Conservation (phyloP, 352 stramenopile genomes). For the Phytophthora pluvialis region DNA sequence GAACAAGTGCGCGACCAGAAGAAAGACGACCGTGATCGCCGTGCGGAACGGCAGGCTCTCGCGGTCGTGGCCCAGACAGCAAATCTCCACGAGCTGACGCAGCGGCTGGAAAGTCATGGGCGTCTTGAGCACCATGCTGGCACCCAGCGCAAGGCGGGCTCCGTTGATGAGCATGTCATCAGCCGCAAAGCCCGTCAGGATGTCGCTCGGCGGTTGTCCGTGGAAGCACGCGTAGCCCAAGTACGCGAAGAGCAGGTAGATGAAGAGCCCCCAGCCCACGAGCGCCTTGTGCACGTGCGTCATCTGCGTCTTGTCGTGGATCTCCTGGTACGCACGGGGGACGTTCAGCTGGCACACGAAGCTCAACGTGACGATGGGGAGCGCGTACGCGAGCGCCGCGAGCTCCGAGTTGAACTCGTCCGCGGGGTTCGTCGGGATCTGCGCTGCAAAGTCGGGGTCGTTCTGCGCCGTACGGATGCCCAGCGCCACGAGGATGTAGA, state of each 20-base stretch:
- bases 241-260: constrained; percentile 72
- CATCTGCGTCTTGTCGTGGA: constrained; percentile 76
- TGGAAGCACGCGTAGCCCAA: constrained; percentile 84
- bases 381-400: constrained; percentile 68
- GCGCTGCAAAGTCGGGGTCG: constrained; percentile 47
- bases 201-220: constrained; percentile 83
- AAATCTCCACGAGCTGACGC: constrained; percentile 77
- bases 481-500: constrained; percentile 84
- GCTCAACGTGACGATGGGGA: constrained; percentile 83
- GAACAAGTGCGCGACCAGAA: constrained; percentile 68
- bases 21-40: constrained; percentile 71
- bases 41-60: constrained; percentile 75
- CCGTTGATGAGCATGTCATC: constrained; percentile 83
- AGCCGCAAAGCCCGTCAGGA: constrained; percentile 74
- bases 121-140: constrained; percentile 84
- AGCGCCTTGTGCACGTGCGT: constrained; percentile 72
- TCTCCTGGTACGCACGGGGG: constrained; percentile 78
- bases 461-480: constrained; percentile 50
- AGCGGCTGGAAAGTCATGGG: constrained; percentile 89
- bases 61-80: constrained; percentile 71
- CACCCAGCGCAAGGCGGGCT: constrained; percentile 70
- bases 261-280: constrained; percentile 52
- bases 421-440: constrained; percentile 46
- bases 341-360: constrained; percentile 87
- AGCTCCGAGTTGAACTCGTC: constrained; percentile 69